Evolutionary conservation across 805 yeast species (phyloP).

Genomic region (Ogataea nitratoaversa): DNA sequence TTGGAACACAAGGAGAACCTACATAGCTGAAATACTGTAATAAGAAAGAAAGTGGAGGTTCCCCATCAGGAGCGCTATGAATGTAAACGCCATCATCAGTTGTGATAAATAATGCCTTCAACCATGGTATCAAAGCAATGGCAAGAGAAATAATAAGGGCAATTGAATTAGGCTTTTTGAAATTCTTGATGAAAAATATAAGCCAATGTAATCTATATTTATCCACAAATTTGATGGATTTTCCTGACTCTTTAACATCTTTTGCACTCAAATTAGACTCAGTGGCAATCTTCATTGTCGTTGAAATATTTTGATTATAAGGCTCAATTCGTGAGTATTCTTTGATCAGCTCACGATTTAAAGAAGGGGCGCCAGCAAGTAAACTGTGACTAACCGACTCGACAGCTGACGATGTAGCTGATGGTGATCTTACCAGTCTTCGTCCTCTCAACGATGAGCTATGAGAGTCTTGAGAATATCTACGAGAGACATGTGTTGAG

Average conservation of each 20-base stretch:
- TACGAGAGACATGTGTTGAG: not conserved
- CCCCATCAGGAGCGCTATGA: slow-evolving; percentile 42
- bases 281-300: slow-evolving; percentile 29
- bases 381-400: slow-evolving; percentile 4
- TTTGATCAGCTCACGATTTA: slow-evolving; percentile 28
- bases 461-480: slow-evolving; percentile 2
- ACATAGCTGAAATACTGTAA: slow-evolving; percentile 46
- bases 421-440: slow-evolving; percentile 3
- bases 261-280: slow-evolving; percentile 29
- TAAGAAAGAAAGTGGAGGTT: slow-evolving; percentile 52
- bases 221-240: slow-evolving; percentile 21
- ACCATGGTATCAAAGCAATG: slow-evolving; percentile 53
- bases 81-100: slow-evolving; percentile 24
- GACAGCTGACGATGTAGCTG: slow-evolving; percentile 4
- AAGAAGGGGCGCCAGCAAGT: slow-evolving; percentile 15
- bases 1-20: slow-evolving; percentile 51
- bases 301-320: slow-evolving; percentile 26
- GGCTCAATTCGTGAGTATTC: slow-evolving; percentile 34
- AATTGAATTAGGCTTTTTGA: slow-evolving; percentile 45
- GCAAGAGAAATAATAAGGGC: slow-evolving; percentile 42
- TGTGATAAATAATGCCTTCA: slow-evolving; percentile 41
- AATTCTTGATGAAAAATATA: slow-evolving; percentile 38
- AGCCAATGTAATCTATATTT: slow-evolving; percentile 28
- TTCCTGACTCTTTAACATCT: slow-evolving; percentile 24
- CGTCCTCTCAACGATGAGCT: slow-evolving; percentile 3